Conservation (phyloP, 495 filamentous ascomycete genomes). For the Monascus purpureus region DNA sequence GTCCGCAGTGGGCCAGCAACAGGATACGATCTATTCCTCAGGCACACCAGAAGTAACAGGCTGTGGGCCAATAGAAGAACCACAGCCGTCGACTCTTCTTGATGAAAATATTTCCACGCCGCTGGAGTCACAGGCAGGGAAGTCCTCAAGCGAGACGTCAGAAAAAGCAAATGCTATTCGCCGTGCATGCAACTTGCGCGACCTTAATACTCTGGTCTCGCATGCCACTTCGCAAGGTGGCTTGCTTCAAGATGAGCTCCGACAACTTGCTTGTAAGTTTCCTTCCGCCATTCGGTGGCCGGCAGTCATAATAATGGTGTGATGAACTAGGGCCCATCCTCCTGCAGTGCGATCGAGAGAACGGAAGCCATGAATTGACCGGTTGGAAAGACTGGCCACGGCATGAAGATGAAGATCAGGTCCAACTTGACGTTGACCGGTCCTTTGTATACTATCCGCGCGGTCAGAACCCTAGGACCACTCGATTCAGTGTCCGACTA, state of each 20-base stretch:
- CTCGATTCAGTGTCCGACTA: neutral
- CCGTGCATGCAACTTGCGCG: constrained; percentile 49
- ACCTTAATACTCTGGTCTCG: constrained; percentile 46
- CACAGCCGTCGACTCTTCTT: no score
- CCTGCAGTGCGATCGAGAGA: constrained; percentile 39
- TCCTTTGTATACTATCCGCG: constrained; percentile 96
- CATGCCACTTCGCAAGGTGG: constrained; percentile 64
- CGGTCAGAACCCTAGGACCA: constrained; percentile 33
- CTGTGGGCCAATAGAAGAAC: no score
- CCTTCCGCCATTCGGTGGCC: constrained; percentile 3
- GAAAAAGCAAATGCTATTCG: constrained; percentile 38
- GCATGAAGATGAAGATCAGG: constrained; percentile 79
- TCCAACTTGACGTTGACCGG: constrained; percentile 79
- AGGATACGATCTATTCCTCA: no score
- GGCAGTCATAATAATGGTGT: neutral
- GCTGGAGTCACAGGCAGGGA: neutral
- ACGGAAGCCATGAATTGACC: constrained; percentile 9
- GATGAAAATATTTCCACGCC: neutral
- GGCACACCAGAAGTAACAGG: no score
- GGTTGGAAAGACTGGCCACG: constrained; percentile 43
- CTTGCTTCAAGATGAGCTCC: constrained; percentile 65
- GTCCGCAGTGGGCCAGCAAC: neutral
- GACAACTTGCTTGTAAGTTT: constrained; percentile 70
- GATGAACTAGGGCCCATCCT: constrained; percentile 57
- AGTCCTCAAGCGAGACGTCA: neutral